phyloP scores from a whole-genome alignment of 2,329 filamentous ascomycete genomes.

The Cladorrhinum sp. region DNA sequence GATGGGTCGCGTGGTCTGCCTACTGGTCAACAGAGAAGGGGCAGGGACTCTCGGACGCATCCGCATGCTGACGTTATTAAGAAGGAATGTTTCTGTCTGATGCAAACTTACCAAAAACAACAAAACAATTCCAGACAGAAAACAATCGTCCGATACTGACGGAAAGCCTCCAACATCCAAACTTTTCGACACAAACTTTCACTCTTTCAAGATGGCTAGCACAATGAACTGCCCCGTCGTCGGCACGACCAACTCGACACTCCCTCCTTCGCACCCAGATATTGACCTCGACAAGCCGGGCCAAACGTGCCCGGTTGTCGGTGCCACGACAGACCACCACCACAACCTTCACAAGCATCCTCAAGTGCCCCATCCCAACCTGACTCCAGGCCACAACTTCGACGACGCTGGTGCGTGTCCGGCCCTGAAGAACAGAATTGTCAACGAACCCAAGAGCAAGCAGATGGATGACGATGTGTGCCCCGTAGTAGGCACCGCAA shows the following conservation, averaged over 20 bases:
- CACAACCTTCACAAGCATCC: constrained; percentile 40
- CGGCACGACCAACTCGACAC: constrained; percentile 40
- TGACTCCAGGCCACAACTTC: constrained; percentile 25
- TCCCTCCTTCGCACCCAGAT: constrained; percentile 39
- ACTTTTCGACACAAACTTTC: background rate
- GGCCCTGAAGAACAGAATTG: constrained; percentile 32
- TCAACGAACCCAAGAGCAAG: constrained; percentile 37
- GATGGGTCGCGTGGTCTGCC: background rate
- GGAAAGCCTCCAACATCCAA: too few species aligned
- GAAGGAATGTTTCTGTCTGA: background rate
- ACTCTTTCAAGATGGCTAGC: constrained; percentile 19
- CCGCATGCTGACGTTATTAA: background rate
- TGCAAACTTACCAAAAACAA: background rate
- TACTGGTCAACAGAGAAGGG: constrained; percentile 12
- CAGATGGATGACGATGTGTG: constrained; percentile 43
- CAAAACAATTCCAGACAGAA: background rate
- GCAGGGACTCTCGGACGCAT: background rate
- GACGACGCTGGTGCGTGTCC: constrained; percentile 40
- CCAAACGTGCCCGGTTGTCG: constrained; percentile 41
- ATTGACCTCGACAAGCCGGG: constrained; percentile 41
- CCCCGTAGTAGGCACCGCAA: constrained; percentile 42
- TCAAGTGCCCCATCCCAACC: constrained; percentile 30
- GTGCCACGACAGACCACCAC: constrained; percentile 43
- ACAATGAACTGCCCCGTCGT: constrained; percentile 40
- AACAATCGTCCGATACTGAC: background rate